Evolutionary conservation across 2,329 filamentous ascomycete species (phyloP).

Genomic region (Penicillium sp.): DNA sequence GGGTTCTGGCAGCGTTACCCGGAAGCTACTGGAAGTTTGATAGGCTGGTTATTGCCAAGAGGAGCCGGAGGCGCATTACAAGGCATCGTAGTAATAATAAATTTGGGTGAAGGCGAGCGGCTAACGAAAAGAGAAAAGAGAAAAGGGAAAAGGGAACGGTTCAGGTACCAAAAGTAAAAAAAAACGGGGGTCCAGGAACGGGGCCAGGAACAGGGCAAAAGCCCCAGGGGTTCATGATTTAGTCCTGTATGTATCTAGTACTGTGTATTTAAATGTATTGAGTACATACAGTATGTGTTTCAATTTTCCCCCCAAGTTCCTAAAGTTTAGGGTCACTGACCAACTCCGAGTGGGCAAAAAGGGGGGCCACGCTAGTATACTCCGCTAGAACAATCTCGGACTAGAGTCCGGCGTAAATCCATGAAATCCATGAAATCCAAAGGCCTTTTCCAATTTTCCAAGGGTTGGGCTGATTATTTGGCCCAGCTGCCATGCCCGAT

Average conservation of each 20-base stretch:
- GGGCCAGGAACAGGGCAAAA: conserved; percentile 17
- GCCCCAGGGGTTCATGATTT: conserved; percentile 30
- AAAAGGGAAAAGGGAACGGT: conserved; percentile 6
- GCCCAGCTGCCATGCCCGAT: neutral
- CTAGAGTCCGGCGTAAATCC: conserved; percentile 13
- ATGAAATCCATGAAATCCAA: no score
- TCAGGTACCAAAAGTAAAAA: conserved; percentile 20
- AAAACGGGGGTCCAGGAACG: conserved; percentile 12
- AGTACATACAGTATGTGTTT: no score
- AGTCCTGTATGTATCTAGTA: no score
- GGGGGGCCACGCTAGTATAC: conserved; percentile 8
- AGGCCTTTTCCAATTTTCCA: no score
- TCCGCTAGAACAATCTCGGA: conserved; percentile 17
- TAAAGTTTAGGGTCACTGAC: conserved; percentile 7
- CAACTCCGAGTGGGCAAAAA: conserved; percentile 6
- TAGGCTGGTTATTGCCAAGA: conserved; percentile 11
- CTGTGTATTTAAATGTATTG: no score
- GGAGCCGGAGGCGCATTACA: neutral
- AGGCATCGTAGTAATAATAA: neutral
- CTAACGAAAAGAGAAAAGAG: conserved; percentile 17
- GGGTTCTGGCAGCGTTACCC: neutral
- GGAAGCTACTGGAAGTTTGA: conserved; percentile 2
- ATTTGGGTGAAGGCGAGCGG: conserved; percentile 10
- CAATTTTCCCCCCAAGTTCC: neutral
- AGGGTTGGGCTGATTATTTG: conserved; percentile 3